Evolutionary conservation across 2,329 filamentous ascomycete species (phyloP), one percentile per base, ranked within the genome.

Genomic region (Diatrype stigma): DNA sequence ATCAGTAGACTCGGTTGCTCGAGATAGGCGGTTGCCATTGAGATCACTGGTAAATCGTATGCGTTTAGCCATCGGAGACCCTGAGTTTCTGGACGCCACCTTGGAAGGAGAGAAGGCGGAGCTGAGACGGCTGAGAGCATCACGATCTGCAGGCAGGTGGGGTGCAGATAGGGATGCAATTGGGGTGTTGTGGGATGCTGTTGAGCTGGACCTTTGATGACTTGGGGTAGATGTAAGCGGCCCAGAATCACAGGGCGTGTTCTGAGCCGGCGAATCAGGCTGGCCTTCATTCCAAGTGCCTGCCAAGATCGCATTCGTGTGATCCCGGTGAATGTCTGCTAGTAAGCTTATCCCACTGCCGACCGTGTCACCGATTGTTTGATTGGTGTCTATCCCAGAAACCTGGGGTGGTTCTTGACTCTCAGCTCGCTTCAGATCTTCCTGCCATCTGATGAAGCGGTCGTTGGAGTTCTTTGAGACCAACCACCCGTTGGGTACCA

Each of bases 401-500:
- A 4, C 12, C 61, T 49, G 58, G 47, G 65, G 51, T 56, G 61
- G 51, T 56, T 68, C 69, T 67, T 78, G 70, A 51, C 70, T 68
- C 55, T 85, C 81, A 12, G 81, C 85, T 50, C 78, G 76, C 57
- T 77, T 77, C 26, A 96, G 74, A 60, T 96, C 92, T 19, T 84
- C 77, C 47, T 75, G 74, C 94, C 94, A 99, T 52, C 85, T 83
- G 42, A 82, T 64, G 74, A 87, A 97, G 40, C 94, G 85, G 52
- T 94, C 87, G 55, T 79, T 78, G 17, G 94, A 88, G 56, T 84
- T 87, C 48, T 80, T 84, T 3, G 93, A 95, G n/a, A 96, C 78
- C 17, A 99, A 76, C 42, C 77, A 78, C 42, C 94, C 87, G 60
- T 90, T 85, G 6, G 84, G 79, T n/a, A 91, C 77, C 11, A 90